Percentiles rank a stretch among this genome's conserved stretches.
Evolutionary conservation across 108 stramenopile genomes (phyloP).

Genomic region (Pelagomonas calceolata): DNA sequence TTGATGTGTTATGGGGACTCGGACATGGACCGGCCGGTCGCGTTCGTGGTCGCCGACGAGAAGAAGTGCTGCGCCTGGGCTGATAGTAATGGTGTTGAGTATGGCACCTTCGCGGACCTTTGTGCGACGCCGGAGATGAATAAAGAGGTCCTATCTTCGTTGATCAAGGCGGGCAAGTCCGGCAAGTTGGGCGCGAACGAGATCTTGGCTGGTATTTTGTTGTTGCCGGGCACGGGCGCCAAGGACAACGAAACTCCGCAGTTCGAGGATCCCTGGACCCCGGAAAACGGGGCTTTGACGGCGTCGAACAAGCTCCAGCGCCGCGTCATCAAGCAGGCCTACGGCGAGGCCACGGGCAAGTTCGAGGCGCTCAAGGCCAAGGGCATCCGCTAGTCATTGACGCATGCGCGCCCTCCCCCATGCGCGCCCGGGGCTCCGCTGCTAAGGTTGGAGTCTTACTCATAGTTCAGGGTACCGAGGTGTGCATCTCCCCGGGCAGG

Average conservation of each 20-base stretch:
- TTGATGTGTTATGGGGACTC: slow-evolving; percentile 72
- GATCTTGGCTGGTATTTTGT: background rate
- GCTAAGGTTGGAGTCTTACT: too few species aligned
- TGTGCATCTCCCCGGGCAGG: too few species aligned
- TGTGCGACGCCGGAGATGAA: background rate
- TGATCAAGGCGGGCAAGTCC: background rate
- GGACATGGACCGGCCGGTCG: slow-evolving; percentile 77
- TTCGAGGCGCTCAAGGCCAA: slow-evolving; percentile 26
- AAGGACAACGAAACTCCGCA: background rate
- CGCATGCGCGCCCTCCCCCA: too few species aligned
- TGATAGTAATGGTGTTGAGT: slow-evolving; percentile 45
- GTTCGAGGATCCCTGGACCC: slow-evolving; percentile 51
- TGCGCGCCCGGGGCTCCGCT: too few species aligned
- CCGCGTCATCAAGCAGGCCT: slow-evolving; percentile 56
- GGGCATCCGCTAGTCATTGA: slow-evolving; percentile 52
- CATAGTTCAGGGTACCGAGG: too few species aligned
- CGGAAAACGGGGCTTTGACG: slow-evolving; percentile 72
- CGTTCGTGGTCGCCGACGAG: slow-evolving; percentile 56
- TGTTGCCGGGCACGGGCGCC: background rate
- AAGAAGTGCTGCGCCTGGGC: slow-evolving; percentile 57
- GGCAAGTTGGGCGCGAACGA: background rate
- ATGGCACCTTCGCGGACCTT: background rate
- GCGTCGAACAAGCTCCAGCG: slow-evolving; percentile 76
- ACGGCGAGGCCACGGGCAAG: slow-evolving; percentile 33
- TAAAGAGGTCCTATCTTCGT: background rate